Evolutionary conservation across 768 basidiomycete species (phyloP), one percentile per base, ranked within the genome.

Genomic region (Psilocybe tampanensis): DNA sequence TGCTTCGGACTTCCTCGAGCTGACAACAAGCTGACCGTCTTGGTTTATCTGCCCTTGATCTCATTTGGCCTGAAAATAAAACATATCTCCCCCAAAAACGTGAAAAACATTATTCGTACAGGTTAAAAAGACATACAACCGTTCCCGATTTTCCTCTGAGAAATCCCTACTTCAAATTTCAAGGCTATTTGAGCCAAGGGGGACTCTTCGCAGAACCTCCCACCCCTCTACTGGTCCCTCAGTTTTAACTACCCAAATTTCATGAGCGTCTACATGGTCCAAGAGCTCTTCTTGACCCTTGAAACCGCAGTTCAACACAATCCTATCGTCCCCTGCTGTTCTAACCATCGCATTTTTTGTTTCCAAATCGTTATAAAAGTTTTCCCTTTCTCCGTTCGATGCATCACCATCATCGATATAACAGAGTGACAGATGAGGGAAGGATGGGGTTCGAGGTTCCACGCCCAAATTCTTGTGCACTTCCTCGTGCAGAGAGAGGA

Each of bases 351-450:
- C 68, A 11, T 77, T 71, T 1, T 67, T 58, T 12, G 70, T 64
- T 58, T 70, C 62, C 62, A 89, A 70, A 58, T 74, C 72, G 23
- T 76, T 69, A 36, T 78, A 75, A 41, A 80, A 81, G 59, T 66
- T 75, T 19, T 74, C 71, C 43, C 89, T 81, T 68, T 87, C 81
- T 7, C 71, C 77, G 11, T 65, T 58, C 13, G 72, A 75, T 3
- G 79, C 78, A 59, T 92, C 89, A n/a, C 78, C 76, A 56, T 92
- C 84, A 23, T 75, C 76, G 57, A 92, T 85, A 66, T 93, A 93
- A 64, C 82, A 86, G 56, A 93, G 62, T 33, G 91, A 92, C 60
- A 91, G 59, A 68, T 93, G 91, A 7, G 90, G 87, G 59, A 83
- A 88, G 33, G 74, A 70, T 0, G 88, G 87, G 1, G 88, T 84